Evolutionary conservation across 2,329 filamentous ascomycete genomes (phyloP).

Genomic region (Colletotrichum incanum): DNA sequence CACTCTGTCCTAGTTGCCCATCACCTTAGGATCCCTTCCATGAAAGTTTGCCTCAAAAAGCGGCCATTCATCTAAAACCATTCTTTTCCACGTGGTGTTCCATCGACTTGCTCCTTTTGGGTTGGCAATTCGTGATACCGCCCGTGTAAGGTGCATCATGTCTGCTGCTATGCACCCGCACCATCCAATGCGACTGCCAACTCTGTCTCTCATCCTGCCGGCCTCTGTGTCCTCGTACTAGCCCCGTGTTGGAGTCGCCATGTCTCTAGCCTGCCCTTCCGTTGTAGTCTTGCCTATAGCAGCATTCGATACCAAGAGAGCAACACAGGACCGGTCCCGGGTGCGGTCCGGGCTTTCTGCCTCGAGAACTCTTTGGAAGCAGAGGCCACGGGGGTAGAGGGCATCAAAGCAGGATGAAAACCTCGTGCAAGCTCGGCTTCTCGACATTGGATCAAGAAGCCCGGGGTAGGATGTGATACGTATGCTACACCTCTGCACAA

Average conservation of each 20-base stretch:
- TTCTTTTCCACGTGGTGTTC: slow-evolving; percentile 11
- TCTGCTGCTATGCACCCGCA: background rate
- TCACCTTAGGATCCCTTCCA: background rate
- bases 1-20: background rate
- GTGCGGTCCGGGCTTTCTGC: background rate
- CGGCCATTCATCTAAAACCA: background rate
- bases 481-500: background rate
- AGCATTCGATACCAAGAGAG: background rate
- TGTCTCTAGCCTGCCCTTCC: background rate
- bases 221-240: background rate
- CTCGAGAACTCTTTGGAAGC: background rate
- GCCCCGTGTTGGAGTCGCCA: background rate
- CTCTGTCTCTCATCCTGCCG: background rate
- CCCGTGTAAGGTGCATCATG: background rate
- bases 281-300: background rate
- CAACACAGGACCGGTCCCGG: background rate
- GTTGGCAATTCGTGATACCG: background rate
- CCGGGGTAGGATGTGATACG: background rate
- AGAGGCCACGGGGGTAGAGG: background rate
- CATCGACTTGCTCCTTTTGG: slow-evolving; percentile 11
- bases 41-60: background rate
- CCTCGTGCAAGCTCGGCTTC: background rate
- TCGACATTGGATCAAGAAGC: background rate
- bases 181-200: slow-evolving; percentile 7
- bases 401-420: background rate